A percentile compares a stretch with the other conserved stretches of the same genome.
phyloP scores from a whole-genome alignment of 225 moss, liverwort and hornwort species.

The Physcomitrellopsis africana region DNA sequence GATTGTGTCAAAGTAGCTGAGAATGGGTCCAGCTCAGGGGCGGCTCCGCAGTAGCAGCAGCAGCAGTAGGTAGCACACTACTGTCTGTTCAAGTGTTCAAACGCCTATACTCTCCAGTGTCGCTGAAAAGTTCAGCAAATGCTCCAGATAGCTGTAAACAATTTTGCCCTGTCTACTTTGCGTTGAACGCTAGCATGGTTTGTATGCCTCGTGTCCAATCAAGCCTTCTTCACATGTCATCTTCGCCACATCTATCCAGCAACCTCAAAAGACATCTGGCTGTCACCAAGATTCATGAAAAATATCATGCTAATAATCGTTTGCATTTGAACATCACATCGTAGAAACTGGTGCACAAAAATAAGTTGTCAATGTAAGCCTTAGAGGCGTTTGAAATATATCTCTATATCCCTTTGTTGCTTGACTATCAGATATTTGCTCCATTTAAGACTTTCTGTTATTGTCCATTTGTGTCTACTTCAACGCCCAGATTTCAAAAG shows the following conservation, averaged over 20 bases:
- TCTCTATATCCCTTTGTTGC: no score
- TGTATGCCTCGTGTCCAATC: not conserved
- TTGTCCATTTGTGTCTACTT: no score
- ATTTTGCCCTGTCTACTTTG: conserved; percentile 10
- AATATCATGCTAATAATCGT: no score
- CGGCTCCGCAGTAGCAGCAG: conserved; percentile 21
- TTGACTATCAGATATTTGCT: no score
- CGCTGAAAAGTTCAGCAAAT: conserved; percentile 40
- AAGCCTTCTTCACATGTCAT: conserved; percentile 1
- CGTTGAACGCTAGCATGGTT: not conserved
- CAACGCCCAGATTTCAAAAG: no score
- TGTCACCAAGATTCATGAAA: not conserved
- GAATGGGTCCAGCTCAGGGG: conserved; percentile 31
- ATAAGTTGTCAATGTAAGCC: no score
- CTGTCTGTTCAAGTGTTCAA: not conserved
- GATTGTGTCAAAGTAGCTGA: conserved; percentile 35
- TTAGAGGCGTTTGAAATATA: no score
- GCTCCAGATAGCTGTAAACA: no score
- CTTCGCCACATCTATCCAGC: conserved; percentile 17
- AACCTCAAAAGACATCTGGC: not conserved
- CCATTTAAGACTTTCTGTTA: no score
- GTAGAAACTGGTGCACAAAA: no score
- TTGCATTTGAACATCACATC: no score
- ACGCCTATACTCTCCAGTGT: conserved; percentile 10
- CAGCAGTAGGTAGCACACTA: not conserved